Conservation (phyloP, 768 basidiomycete genomes). For the Pleurotus sapidus region DNA sequence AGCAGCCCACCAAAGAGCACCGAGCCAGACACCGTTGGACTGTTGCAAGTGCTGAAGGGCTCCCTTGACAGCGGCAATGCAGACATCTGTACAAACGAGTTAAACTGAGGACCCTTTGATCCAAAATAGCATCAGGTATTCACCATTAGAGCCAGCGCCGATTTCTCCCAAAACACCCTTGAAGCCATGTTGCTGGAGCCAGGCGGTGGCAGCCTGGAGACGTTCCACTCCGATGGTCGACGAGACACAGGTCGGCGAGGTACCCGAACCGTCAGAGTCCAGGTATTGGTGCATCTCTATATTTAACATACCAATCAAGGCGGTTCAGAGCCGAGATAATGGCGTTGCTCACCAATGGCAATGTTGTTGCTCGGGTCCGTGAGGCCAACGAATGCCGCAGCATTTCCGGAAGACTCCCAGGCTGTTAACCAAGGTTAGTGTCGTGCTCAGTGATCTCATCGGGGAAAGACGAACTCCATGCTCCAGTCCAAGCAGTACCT, state of each 20-base stretch:
- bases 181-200: constrained; percentile 56
- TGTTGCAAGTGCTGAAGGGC: constrained; percentile 59
- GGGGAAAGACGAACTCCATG: constrained; percentile 43
- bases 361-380: constrained; percentile 61
- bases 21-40: constrained; percentile 53
- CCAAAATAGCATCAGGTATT: constrained; percentile 10
- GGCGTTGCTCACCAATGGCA: constrained; percentile 42
- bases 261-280: constrained; percentile 61
- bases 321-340: constrained; percentile 1
- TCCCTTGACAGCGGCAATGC: constrained; percentile 48
- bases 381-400: constrained; percentile 46
- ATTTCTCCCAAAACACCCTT: constrained; percentile 68
- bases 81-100: constrained; percentile 20
- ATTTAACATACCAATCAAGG: not conserved
- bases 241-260: constrained; percentile 50
- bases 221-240: constrained; percentile 59
- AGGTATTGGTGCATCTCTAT: constrained; percentile 72
- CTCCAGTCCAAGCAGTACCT: constrained; percentile 48
- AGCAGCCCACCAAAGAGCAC: constrained; percentile 54
- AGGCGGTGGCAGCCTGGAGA: constrained; percentile 50
- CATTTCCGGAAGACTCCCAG: constrained; percentile 59
- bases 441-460: not conserved
- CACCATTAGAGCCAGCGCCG: constrained; percentile 44
- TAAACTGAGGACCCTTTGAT: not conserved
- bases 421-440: constrained; percentile 24